These are phyloP conservation scores for Starmerella apicola DNA, from an alignment of 805 yeast species.

Conservation along the genomic window DNA sequence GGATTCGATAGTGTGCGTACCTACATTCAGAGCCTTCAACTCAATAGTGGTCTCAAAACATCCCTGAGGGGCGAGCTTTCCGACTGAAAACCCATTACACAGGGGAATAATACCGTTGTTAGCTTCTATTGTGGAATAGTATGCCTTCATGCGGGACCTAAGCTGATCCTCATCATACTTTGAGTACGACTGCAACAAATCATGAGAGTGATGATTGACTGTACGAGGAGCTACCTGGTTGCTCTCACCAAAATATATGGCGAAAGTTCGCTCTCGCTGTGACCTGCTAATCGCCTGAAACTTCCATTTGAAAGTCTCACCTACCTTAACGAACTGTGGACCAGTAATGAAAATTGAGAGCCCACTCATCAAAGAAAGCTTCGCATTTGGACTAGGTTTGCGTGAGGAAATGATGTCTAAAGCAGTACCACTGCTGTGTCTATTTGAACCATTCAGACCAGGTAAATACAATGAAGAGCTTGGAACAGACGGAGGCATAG, in stretches of 20 bases:
- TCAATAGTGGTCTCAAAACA: slow-evolving; percentile 53
- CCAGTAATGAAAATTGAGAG: slow-evolving; percentile 50
- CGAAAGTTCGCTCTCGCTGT: slow-evolving; percentile 37
- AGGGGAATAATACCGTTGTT: slow-evolving; percentile 50
- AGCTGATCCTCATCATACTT: slow-evolving; percentile 11
- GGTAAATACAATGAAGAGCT: no score
- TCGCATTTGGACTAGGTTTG: slow-evolving; percentile 1
- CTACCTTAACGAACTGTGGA: slow-evolving; percentile 45
- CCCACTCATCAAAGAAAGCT: slow-evolving; percentile 23
- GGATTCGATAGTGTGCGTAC: slow-evolving; percentile 52
- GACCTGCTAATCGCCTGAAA: slow-evolving; percentile 56
- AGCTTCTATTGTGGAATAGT: slow-evolving; percentile 20
- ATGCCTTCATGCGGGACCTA: slow-evolving; percentile 7
- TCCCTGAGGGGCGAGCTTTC: slow-evolving; percentile 46
- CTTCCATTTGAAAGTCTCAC: slow-evolving; percentile 49
- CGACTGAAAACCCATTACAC: slow-evolving; percentile 53
- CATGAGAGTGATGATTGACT: not conserved
- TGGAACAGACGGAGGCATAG: no score
- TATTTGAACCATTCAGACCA: not conserved
- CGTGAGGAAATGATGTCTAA: slow-evolving; percentile 10
- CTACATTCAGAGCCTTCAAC: slow-evolving; percentile 50
- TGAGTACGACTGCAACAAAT: slow-evolving; percentile 2
- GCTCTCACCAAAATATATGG: slow-evolving; percentile 28
- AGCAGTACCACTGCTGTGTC: not conserved
- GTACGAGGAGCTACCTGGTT: not conserved